Evolutionary conservation across 2,329 filamentous ascomycete species (phyloP).

Genomic region (Coniella lustricola): DNA sequence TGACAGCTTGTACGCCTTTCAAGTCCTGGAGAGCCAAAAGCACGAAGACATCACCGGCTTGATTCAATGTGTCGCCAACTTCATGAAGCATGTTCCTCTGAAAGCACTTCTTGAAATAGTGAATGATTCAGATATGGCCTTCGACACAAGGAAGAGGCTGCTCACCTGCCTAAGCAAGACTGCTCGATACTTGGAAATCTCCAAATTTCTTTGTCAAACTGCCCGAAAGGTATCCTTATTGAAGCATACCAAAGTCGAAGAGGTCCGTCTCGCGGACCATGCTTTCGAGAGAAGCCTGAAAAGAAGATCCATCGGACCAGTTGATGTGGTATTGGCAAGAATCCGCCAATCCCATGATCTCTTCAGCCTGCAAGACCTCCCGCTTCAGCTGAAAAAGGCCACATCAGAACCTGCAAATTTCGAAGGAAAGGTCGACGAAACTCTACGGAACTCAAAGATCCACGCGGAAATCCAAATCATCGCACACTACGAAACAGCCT

Average conservation of each 20-base stretch:
- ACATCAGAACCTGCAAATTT: neutral
- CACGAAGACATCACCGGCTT: neutral
- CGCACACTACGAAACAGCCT: conserved; percentile 31
- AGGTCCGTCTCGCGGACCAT: conserved; percentile 23
- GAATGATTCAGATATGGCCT: neutral
- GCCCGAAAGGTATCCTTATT: conserved; percentile 26
- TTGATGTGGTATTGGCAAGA: neutral
- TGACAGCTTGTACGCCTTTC: neutral
- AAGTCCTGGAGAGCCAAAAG: neutral
- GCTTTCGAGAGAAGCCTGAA: conserved; percentile 19
- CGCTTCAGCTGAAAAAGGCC: neutral
- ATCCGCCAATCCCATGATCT: conserved; percentile 2
- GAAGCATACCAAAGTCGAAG: conserved; percentile 23
- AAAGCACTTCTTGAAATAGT: neutral
- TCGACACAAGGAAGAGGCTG: conserved; percentile 1
- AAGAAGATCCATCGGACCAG: neutral
- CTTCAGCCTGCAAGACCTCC: conserved; percentile 12
- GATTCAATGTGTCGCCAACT: neutral
- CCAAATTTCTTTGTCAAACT: conserved; percentile 26
- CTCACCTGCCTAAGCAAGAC: conserved; percentile 26
- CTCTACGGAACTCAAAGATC: conserved; percentile 27
- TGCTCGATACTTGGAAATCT: conserved; percentile 29
- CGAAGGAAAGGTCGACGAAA: conserved; percentile 13
- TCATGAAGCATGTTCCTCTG: neutral
- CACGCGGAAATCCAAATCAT: conserved; percentile 46